Evolutionary conservation across 352 stramenopile genomes (phyloP).

Genomic region (Globisporangium nunn): DNA sequence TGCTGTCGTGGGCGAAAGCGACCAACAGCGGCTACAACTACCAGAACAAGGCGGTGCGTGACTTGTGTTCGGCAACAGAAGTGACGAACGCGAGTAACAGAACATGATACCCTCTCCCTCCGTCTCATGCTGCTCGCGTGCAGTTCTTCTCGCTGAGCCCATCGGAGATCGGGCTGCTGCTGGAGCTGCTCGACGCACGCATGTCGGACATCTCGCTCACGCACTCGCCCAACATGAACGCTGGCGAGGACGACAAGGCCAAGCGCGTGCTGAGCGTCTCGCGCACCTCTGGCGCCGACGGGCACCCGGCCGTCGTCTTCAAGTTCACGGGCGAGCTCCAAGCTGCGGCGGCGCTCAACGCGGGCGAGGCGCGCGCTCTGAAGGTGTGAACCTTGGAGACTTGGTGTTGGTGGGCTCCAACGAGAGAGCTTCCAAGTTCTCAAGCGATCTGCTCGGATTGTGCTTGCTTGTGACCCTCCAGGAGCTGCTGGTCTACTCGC

Average conservation of each 20-base stretch:
- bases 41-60: slow-evolving; percentile 68
- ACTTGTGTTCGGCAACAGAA: background rate
- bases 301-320: slow-evolving; percentile 47
- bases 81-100: background rate
- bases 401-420: too few species aligned
- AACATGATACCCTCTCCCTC: background rate
- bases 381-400: slow-evolving; percentile 11
- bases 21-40: slow-evolving; percentile 71
- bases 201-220: slow-evolving; percentile 57
- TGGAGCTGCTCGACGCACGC: slow-evolving; percentile 68
- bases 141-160: slow-evolving; percentile 81
- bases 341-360: slow-evolving; percentile 49
- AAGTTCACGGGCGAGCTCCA: slow-evolving; percentile 46
- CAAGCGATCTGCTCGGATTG: too few species aligned
- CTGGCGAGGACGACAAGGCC: slow-evolving; percentile 40
- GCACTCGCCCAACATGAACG: slow-evolving; percentile 80
- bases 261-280: slow-evolving; percentile 45
- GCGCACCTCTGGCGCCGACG: slow-evolving; percentile 30
- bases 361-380: slow-evolving; percentile 60
- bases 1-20: slow-evolving; percentile 77
- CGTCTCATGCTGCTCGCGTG: too few species aligned
- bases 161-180: slow-evolving; percentile 65
- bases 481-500: slow-evolving; percentile 72
- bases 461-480: slow-evolving; percentile 6
- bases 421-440: too few species aligned